Percentiles rank a stretch among this genome's conserved stretches.
Conservation (phyloP, 179 eudicot genomes). For the Pouteria campechiana region DNA sequence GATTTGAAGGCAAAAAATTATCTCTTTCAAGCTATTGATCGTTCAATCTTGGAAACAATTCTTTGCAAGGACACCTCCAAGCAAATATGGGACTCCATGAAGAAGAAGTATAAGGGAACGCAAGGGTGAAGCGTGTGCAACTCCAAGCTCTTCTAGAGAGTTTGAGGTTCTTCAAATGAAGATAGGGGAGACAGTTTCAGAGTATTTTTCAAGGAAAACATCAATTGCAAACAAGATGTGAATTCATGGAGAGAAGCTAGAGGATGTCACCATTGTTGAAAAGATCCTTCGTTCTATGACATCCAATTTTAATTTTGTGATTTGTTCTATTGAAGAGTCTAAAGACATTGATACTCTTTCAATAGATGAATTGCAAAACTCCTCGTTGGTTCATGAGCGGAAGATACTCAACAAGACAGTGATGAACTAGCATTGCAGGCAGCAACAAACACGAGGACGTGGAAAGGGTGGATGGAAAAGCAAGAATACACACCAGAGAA, state of each 20-base stretch:
- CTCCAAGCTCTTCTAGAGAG: neutral
- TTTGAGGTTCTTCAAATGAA: neutral
- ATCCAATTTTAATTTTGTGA: too few relatives aligned
- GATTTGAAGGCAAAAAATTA: conserved; percentile 7
- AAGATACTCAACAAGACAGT: too few relatives aligned
- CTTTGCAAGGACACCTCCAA: conserved; percentile 2
- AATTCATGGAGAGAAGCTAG: neutral
- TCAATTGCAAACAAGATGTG: conserved; percentile 3
- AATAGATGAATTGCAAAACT: too few relatives aligned
- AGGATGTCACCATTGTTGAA: neutral
- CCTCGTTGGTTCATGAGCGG: too few relatives aligned
- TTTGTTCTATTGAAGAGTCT: too few relatives aligned
- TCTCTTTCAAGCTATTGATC: conserved; percentile 2
- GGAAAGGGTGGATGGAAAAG: too few relatives aligned
- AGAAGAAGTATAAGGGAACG: conserved; percentile 1
- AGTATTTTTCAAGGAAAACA: neutral
- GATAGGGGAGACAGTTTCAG: neutral
- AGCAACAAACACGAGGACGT: too few relatives aligned
- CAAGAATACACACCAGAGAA: too few relatives aligned
- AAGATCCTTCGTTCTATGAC: too few relatives aligned
- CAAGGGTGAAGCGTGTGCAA: neutral
- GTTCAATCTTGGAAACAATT: conserved; percentile 3
- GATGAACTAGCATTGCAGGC: too few relatives aligned
- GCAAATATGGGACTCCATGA: conserved; percentile 2
- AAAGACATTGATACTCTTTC: too few relatives aligned